Percentiles rank a stretch among this genome's conserved stretches.
These are phyloP conservation scores for Triticum aestivum DNA, from an alignment of 176 grass and related monocot genomes.

Conservation along the genomic window DNA sequence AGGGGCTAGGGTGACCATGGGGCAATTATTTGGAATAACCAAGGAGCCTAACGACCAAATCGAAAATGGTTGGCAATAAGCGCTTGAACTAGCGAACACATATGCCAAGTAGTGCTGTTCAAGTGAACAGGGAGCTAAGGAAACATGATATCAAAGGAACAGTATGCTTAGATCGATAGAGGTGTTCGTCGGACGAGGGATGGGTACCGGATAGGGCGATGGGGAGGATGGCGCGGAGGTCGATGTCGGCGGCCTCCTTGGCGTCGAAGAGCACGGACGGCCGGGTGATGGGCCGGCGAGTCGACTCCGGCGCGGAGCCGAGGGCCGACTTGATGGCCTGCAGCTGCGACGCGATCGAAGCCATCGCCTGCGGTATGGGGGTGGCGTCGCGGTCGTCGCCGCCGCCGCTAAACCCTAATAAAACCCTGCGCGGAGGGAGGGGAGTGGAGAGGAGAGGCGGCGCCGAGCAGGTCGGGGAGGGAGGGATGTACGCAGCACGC, in stretches of 20 bases:
- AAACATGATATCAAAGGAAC: neutral
- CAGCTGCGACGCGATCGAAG: conserved; percentile 72
- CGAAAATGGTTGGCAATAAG: neutral
- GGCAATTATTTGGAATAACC: neutral
- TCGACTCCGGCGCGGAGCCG: conserved; percentile 32
- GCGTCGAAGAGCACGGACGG: conserved; percentile 75
- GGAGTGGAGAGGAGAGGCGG: neutral
- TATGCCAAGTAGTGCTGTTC: neutral
- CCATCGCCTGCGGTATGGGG: conserved; percentile 10
- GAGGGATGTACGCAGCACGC: neutral
- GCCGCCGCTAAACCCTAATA: conserved; percentile 51
- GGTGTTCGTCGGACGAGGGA: neutral
- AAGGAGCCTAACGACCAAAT: neutral
- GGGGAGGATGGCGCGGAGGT: conserved; percentile 71
- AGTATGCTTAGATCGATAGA: neutral
- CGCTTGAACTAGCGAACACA: neutral
- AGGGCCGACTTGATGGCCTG: conserved; percentile 75
- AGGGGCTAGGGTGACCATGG: neutral
- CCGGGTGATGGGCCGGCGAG: conserved; percentile 54
- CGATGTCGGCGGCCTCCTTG: conserved; percentile 73
- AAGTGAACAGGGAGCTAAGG: neutral
- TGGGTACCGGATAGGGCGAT: conserved; percentile 66
- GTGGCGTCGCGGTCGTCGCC: neutral
- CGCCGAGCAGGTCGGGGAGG: neutral
- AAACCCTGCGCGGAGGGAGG: conserved; percentile 41